Conservation (phyloP, 331 rosid genomes). For the Malus hybrid region DNA sequence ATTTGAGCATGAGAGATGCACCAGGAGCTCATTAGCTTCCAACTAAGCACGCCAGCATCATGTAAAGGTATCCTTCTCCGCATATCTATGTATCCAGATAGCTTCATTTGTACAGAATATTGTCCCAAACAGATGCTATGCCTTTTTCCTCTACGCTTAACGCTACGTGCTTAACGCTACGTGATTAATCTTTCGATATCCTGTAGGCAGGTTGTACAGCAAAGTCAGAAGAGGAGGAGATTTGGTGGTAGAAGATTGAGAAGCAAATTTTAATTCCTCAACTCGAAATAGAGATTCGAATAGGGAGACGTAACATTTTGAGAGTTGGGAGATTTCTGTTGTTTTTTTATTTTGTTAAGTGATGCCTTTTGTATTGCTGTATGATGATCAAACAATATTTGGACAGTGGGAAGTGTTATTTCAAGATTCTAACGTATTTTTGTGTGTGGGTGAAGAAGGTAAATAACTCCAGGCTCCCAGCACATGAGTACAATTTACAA, state of each 20-base stretch:
- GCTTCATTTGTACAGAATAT: neutral
- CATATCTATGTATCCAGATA: neutral
- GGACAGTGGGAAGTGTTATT: constrained; percentile 31
- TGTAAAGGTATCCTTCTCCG: constrained; percentile 36
- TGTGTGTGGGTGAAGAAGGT: constrained; percentile 2
- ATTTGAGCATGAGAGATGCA: constrained; percentile 95
- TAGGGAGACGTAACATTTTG: constrained; percentile 8
- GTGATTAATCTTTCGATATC: no score
- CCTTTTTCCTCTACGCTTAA: no score
- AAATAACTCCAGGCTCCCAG: neutral
- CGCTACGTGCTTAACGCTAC: no score
- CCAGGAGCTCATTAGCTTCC: constrained; percentile 62
- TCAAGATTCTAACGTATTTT: constrained; percentile 25
- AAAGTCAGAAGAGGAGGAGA: constrained; percentile 39
- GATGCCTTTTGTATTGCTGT: constrained; percentile 44
- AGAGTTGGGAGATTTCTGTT: constrained; percentile 23
- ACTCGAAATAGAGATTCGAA: constrained; percentile 9
- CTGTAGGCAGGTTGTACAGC: constrained; percentile 57
- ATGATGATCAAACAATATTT: constrained; percentile 28
- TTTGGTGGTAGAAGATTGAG: constrained; percentile 27
- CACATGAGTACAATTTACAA: neutral
- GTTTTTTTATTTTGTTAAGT: constrained; percentile 9
- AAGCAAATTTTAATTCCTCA: constrained; percentile 12
- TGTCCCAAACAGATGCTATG: no score
- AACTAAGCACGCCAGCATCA: constrained; percentile 14